Evolutionary conservation across 2,329 filamentous ascomycete genomes (phyloP).

Genomic region (Mollisia scopiformis): DNA sequence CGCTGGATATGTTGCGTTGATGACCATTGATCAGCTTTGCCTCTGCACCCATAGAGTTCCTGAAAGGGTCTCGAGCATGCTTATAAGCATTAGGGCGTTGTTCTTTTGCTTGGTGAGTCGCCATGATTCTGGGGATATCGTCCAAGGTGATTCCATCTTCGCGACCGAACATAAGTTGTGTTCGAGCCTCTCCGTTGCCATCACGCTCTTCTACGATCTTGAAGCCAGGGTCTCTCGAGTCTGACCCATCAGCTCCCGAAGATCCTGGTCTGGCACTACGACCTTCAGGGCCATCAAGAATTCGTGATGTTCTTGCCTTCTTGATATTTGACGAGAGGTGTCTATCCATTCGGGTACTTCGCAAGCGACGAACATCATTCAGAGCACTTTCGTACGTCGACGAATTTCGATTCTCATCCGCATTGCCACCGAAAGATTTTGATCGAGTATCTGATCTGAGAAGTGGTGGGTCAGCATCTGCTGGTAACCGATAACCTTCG

Average conservation of each 20-base stretch:
- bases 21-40: slow-evolving; percentile 71
- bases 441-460: slow-evolving; percentile 70
- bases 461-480: slow-evolving; percentile 54
- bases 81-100: slow-evolving; percentile 81
- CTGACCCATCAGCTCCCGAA: slow-evolving; percentile 62
- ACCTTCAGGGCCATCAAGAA: slow-evolving; percentile 86
- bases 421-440: slow-evolving; percentile 70
- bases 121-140: slow-evolving; percentile 94
- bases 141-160: slow-evolving; percentile 92
- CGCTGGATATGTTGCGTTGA: slow-evolving; percentile 66
- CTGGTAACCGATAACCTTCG: slow-evolving; percentile 60
- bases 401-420: slow-evolving; percentile 60
- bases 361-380: slow-evolving; percentile 88
- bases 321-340: slow-evolving; percentile 91
- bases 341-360: slow-evolving; percentile 92
- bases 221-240: slow-evolving; percentile 60
- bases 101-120: slow-evolving; percentile 91
- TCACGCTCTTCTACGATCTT: slow-evolving; percentile 83
- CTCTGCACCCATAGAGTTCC: slow-evolving; percentile 53
- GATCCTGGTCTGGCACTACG: slow-evolving; percentile 70
- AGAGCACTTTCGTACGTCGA: slow-evolving; percentile 94
- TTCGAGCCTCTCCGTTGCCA: slow-evolving; percentile 66
- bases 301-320: slow-evolving; percentile 85
- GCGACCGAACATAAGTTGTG: slow-evolving; percentile 84
- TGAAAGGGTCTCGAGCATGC: slow-evolving; percentile 70